Conservation (phyloP, 1,139 yeast genomes). For the Blastobotrys arbuscula region DNA sequence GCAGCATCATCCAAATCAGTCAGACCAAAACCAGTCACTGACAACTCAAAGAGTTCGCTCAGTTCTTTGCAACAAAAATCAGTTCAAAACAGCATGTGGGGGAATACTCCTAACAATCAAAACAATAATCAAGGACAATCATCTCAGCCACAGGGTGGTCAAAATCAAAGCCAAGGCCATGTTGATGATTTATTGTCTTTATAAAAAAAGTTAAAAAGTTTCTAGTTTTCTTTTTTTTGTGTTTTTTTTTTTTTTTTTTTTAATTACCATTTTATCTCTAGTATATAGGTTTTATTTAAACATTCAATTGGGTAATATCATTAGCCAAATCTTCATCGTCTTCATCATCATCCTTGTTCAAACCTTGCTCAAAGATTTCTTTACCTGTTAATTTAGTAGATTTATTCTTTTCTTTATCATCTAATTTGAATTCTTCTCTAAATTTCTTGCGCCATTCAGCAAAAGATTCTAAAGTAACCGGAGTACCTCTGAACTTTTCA, state of each 20-base stretch:
- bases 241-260: no score
- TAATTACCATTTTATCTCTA: not conserved
- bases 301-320: constrained; percentile 4
- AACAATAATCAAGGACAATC: no score
- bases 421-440: constrained; percentile 48
- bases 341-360: constrained; percentile 58
- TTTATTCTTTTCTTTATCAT: constrained; percentile 41
- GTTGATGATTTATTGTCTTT: constrained; percentile 26
- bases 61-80: constrained; percentile 31
- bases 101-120: constrained; percentile 18
- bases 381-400: constrained; percentile 63
- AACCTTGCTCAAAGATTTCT: constrained; percentile 84
- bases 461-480: constrained; percentile 70
- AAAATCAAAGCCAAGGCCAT: no score
- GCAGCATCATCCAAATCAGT: constrained; percentile 47
- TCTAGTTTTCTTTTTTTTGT: no score
- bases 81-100: constrained; percentile 32
- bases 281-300: not conserved
- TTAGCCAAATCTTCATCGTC: constrained; percentile 24
- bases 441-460: constrained; percentile 63
- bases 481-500: constrained; percentile 67
- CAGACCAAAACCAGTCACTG: constrained; percentile 10
- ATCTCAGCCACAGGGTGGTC: no score
- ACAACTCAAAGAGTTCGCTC: constrained; percentile 16
- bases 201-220: constrained; percentile 4